Conservation (phyloP, 2,329 filamentous ascomycete genomes). For the Aureobasidium namibiae region DNA sequence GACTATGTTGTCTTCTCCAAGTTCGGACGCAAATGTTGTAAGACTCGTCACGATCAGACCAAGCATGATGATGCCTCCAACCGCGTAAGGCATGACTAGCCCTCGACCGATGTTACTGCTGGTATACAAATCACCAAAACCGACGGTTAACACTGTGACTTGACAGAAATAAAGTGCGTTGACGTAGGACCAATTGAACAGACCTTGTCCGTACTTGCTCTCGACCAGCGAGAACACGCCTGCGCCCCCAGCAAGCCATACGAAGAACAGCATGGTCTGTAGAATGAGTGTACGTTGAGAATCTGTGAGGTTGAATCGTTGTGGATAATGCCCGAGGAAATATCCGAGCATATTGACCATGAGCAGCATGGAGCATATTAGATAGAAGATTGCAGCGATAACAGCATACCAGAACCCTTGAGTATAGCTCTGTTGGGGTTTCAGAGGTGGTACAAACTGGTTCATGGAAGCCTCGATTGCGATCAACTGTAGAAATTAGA, state of each 20-base stretch:
- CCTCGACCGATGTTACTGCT: conserved; percentile 52
- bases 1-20: conserved; percentile 55
- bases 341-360: conserved; percentile 74
- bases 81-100: conserved; percentile 73
- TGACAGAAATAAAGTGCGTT: conserved; percentile 64
- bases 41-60: conserved; percentile 79
- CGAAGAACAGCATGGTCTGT: conserved; percentile 77
- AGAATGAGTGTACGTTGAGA: conserved; percentile 83
- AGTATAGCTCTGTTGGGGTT: conserved; percentile 51
- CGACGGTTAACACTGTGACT: conserved; percentile 55
- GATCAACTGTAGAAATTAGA: conserved; percentile 42
- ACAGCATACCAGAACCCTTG: conserved; percentile 85
- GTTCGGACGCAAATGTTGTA: conserved; percentile 53
- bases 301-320: conserved; percentile 68
- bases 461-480: conserved; percentile 60
- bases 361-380: conserved; percentile 67
- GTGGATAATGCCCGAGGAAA: conserved; percentile 62
- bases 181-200: conserved; percentile 58
- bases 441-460: conserved; percentile 45
- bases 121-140: conserved; percentile 55
- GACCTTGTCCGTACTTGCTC: conserved; percentile 24
- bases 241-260: conserved; percentile 72
- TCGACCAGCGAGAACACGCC: conserved; percentile 67
- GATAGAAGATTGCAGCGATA: conserved; percentile 71
- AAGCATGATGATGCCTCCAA: conserved; percentile 75